Conservation (phyloP, 2,329 filamentous ascomycete genomes). For the Aspergillus intermedius region DNA sequence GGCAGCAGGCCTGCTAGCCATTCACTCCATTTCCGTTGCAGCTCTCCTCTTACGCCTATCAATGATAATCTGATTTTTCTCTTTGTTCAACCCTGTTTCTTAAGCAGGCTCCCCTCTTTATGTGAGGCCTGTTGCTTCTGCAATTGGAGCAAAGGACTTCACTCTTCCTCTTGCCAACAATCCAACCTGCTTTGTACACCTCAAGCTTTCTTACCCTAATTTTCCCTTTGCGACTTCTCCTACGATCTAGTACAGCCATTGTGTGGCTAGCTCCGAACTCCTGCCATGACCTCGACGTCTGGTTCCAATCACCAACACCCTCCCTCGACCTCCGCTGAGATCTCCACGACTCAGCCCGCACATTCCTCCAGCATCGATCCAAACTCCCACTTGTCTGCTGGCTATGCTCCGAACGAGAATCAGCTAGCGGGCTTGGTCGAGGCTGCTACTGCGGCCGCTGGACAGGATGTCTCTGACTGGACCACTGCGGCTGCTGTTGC, state of each 20-base stretch:
- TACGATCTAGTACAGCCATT: not conserved
- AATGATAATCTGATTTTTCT: not conserved
- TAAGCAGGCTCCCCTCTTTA: not conserved
- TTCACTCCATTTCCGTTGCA: not conserved
- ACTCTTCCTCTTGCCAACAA: not conserved
- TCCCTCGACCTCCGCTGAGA: slow-evolving; percentile 19
- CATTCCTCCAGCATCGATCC: slow-evolving; percentile 25
- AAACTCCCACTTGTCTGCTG: slow-evolving; percentile 19
- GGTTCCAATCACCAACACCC: slow-evolving; percentile 25
- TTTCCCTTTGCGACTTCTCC: too few relatives aligned
- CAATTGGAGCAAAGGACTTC: not conserved
- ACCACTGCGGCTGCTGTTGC: slow-evolving; percentile 40
- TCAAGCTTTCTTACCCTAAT: too few relatives aligned
- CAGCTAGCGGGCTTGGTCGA: slow-evolving; percentile 42
- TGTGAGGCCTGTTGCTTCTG: too few relatives aligned
- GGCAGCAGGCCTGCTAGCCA: too few relatives aligned
- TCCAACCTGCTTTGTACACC: too few relatives aligned
- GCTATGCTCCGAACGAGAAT: slow-evolving; percentile 34
- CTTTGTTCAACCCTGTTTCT: not conserved
- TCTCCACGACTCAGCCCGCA: slow-evolving; percentile 19
- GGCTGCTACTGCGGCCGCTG: slow-evolving; percentile 41
- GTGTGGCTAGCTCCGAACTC: not conserved
- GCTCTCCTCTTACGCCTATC: not conserved
- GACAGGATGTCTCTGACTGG: slow-evolving; percentile 35
- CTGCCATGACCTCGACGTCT: slow-evolving; percentile 22